Evolutionary conservation across 2,329 filamentous ascomycete species (phyloP).

Genomic region (Metarhizium brunneum): DNA sequence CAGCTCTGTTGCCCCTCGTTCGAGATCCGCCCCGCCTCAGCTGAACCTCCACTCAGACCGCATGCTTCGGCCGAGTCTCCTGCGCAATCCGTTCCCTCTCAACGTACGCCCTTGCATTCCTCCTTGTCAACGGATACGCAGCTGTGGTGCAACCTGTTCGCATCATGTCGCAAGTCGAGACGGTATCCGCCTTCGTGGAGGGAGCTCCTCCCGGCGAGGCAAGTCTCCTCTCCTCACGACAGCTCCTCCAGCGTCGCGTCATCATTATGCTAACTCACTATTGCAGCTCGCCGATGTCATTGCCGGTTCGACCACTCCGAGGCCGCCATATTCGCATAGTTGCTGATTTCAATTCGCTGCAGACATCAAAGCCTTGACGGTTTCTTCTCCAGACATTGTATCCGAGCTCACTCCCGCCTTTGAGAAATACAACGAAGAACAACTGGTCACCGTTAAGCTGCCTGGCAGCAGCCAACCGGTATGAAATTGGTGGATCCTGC

Average conservation of each 20-base stretch:
- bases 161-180: conserved; percentile 29
- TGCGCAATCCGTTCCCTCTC: neutral
- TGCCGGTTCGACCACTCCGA: conserved; percentile 49
- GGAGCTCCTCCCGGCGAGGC: conserved; percentile 96
- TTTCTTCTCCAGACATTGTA: conserved; percentile 57
- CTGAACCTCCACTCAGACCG: conserved; percentile 2
- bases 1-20: neutral
- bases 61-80: neutral
- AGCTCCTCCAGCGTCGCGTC: conserved; percentile 8
- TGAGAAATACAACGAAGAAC: conserved; percentile 92
- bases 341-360: conserved; percentile 5
- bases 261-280: conserved; percentile 18
- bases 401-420: conserved; percentile 73
- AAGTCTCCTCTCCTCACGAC: conserved; percentile 22
- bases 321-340: neutral
- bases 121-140: neutral
- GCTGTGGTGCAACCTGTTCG: neutral
- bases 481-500: conserved; percentile 7
- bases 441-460: conserved; percentile 81
- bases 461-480: conserved; percentile 66
- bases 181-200: conserved; percentile 77
- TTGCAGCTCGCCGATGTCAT: conserved; percentile 76
- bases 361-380: conserved; percentile 87
- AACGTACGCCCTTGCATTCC: neutral
- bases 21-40: conserved; percentile 14